A percentile compares a stretch with the other conserved stretches of the same genome.
These are phyloP conservation scores for Eleusine indica DNA, from an alignment of 176 grass and related monocot species.

Conservation along the genomic window DNA sequence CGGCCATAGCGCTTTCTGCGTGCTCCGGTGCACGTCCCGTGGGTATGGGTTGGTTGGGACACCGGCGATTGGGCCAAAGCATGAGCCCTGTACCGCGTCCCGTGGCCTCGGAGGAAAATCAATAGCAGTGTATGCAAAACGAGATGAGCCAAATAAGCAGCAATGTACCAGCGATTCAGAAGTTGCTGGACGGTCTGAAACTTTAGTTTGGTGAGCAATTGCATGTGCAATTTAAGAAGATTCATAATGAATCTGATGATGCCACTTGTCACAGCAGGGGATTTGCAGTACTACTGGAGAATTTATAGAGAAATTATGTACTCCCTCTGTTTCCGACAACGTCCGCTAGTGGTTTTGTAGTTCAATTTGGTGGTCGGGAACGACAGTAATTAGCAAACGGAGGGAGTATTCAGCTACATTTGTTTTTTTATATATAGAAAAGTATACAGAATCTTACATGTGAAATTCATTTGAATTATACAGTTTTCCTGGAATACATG, in stretches of 20 bases:
- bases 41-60: slow-evolving; percentile 7
- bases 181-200: background rate
- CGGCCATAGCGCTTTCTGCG: background rate
- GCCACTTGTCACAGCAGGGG: background rate
- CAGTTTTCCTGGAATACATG: background rate
- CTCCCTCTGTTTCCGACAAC: no score
- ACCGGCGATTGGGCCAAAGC: slow-evolving; percentile 10
- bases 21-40: slow-evolving; percentile 19
- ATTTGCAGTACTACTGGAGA: background rate
- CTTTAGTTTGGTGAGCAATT: background rate
- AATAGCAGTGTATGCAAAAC: background rate
- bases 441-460: background rate
- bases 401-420: background rate
- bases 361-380: no score
- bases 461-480: background rate
- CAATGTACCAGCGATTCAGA: background rate
- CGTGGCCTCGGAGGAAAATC: background rate
- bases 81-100: background rate
- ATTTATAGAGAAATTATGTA: background rate
- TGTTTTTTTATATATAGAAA: background rate
- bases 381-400: no score
- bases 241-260: background rate
- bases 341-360: no score
- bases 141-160: background rate
- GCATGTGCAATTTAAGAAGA: background rate